Conservation (phyloP, 78 protist genomes). For the Protostelium mycophagum region DNA sequence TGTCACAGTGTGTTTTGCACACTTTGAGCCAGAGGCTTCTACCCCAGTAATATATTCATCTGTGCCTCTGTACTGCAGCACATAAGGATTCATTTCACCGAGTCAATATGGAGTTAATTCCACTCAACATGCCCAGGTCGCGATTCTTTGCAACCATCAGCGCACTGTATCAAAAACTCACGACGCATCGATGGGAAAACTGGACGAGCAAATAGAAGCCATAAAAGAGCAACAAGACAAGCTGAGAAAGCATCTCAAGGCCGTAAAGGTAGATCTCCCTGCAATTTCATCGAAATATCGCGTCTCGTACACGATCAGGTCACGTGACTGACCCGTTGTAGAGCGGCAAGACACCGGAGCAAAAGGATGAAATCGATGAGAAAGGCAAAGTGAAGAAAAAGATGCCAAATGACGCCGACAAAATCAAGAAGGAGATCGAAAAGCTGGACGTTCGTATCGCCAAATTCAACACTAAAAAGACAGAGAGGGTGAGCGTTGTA, state of each 20-base stretch:
- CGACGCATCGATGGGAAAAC: slow-evolving; percentile 19
- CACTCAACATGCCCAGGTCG: too few species aligned
- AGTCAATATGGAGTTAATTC: too few species aligned
- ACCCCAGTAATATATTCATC: too few species aligned
- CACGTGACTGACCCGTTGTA: not conserved
- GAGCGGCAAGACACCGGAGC: not conserved
- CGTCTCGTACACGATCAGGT: not conserved
- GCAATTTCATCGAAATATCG: not conserved
- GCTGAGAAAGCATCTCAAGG: slow-evolving; percentile 22
- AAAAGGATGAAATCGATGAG: not conserved
- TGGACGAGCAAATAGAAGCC: slow-evolving; percentile 18
- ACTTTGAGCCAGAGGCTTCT: too few species aligned
- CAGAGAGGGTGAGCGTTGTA: slow-evolving; percentile 6
- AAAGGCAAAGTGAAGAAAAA: not conserved
- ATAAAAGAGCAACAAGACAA: slow-evolving; percentile 39
- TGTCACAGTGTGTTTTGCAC: too few species aligned
- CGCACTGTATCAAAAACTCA: slow-evolving; percentile 71
- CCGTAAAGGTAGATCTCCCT: not conserved
- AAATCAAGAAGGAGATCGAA: not conserved
- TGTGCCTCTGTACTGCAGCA: too few species aligned
- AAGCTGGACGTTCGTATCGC: not conserved
- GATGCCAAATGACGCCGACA: not conserved
- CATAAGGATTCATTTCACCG: too few species aligned
- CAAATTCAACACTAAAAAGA: not conserved
- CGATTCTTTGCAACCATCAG: slow-evolving; percentile 99